phyloP scores from a whole-genome alignment of 257 asterid genomes.

The Jacaranda copaia region DNA sequence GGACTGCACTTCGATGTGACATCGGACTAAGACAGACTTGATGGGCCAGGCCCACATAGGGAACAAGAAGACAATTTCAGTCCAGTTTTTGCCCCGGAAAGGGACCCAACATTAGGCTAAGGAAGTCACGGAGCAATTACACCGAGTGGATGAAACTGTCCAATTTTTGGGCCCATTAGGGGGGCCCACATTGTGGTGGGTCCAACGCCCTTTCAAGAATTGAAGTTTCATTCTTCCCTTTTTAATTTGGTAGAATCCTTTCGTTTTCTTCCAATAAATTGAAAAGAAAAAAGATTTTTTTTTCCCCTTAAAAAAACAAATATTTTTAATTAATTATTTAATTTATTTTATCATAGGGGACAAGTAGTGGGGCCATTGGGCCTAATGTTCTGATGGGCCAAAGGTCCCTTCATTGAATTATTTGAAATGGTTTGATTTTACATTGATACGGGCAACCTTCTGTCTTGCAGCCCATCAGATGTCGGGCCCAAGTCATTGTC shows the following conservation, averaged over 20 bases:
- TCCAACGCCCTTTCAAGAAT: background rate
- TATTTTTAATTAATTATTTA: too few relatives aligned
- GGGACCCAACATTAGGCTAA: conserved; percentile 47
- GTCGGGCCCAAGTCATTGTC: conserved; percentile 19
- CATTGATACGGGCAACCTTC: conserved; percentile 12
- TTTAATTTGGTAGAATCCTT: too few relatives aligned
- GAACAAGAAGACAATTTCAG: conserved; percentile 52
- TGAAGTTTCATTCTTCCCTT: background rate
- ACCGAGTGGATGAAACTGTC: conserved; percentile 34
- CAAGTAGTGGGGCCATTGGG: conserved; percentile 20
- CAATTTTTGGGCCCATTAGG: conserved; percentile 42
- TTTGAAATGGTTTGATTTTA: conserved; percentile 23
- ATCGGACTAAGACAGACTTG: conserved; percentile 16
- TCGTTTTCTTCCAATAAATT: background rate
- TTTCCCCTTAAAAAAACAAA: too few relatives aligned
- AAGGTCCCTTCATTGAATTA: conserved; percentile 13
- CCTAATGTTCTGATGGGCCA: conserved; percentile 23
- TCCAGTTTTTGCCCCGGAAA: conserved; percentile 47
- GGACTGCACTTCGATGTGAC: conserved; percentile 20
- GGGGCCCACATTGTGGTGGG: background rate
- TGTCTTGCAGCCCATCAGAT: conserved; percentile 36
- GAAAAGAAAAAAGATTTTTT: background rate
- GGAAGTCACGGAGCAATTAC: conserved; percentile 42
- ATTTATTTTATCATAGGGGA: background rate
- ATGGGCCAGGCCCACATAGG: conserved; percentile 45